Percentiles rank a stretch among this genome's conserved stretches.
Conservation (phyloP, 192 early-diverging fungal species). For the Coemansia aciculifera region DNA sequence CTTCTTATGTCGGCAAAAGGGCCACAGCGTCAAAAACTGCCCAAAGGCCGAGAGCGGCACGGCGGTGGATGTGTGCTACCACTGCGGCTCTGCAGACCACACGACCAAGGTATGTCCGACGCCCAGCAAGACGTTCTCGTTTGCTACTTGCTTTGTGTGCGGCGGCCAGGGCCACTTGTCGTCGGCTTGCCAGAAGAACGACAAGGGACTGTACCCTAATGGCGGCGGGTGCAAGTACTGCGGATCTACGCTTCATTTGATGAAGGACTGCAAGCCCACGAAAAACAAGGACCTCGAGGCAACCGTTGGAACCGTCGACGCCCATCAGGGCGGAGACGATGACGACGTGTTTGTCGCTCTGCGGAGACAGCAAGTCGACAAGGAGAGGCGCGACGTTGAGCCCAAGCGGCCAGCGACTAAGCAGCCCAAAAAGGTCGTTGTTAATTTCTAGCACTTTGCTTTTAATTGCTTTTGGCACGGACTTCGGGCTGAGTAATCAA, state of each 20-base stretch:
- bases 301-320: constrained; percentile 73
- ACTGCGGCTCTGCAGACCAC: constrained; percentile 86
- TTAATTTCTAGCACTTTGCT: constrained; percentile 15
- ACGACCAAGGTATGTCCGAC: constrained; percentile 72
- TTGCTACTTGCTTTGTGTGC: constrained; percentile 89
- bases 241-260: constrained; percentile 82
- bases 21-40: constrained; percentile 84
- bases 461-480: neutral
- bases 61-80: constrained; percentile 75
- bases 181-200: constrained; percentile 82
- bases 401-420: constrained; percentile 9
- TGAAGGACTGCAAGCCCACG: constrained; percentile 74
- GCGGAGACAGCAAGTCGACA: constrained; percentile 37
- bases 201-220: constrained; percentile 84
- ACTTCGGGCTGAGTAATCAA: neutral
- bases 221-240: constrained; percentile 90
- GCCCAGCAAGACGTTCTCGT: constrained; percentile 62
- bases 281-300: constrained; percentile 45
- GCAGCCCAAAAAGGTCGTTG: constrained; percentile 25
- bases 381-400: constrained; percentile 10
- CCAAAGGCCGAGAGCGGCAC: constrained; percentile 58
- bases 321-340: constrained; percentile 90
- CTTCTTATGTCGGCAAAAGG: constrained; percentile 81
- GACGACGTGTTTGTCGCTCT: constrained; percentile 68
- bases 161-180: constrained; percentile 80